Conservation (phyloP, 2,329 filamentous ascomycete species). For the Pyricularia sp. region DNA sequence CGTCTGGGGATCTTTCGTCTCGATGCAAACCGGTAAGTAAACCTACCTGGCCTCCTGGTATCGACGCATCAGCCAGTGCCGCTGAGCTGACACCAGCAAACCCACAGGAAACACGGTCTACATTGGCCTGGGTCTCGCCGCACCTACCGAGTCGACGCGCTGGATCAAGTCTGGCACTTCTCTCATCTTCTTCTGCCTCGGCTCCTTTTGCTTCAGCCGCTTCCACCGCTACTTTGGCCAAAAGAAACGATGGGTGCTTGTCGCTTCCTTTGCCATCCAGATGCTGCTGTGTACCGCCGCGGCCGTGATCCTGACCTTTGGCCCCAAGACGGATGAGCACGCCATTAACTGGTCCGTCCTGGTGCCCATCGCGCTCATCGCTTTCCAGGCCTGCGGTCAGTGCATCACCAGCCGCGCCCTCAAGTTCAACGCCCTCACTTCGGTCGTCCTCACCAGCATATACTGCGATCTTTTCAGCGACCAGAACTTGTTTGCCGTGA, state of each 20-base stretch:
- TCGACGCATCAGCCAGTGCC: neutral
- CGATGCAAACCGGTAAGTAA: constrained; percentile 68
- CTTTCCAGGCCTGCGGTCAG: constrained; percentile 65
- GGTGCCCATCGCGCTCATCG: constrained; percentile 58
- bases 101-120: constrained; percentile 64
- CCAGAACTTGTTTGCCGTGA: constrained; percentile 26
- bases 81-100: constrained; percentile 3
- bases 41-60: neutral
- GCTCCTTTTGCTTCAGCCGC: constrained; percentile 61
- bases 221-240: constrained; percentile 57
- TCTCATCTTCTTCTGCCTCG: constrained; percentile 60
- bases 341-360: constrained; percentile 50
- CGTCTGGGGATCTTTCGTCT: constrained; percentile 73
- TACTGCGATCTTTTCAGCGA: constrained; percentile 76
- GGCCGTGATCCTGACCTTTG: constrained; percentile 42
- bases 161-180: constrained; percentile 68
- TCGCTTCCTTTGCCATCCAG: constrained; percentile 47
- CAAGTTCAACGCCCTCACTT: constrained; percentile 61
- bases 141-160: constrained; percentile 41
- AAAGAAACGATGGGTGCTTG: constrained; percentile 55
- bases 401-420: constrained; percentile 65
- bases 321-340: constrained; percentile 28
- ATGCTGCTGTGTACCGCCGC: constrained; percentile 38
- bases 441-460: constrained; percentile 70
- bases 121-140: constrained; percentile 62